phyloP scores from a whole-genome alignment of 768 basidiomycete genomes.

The Hygrophorus pudorinus region DNA sequence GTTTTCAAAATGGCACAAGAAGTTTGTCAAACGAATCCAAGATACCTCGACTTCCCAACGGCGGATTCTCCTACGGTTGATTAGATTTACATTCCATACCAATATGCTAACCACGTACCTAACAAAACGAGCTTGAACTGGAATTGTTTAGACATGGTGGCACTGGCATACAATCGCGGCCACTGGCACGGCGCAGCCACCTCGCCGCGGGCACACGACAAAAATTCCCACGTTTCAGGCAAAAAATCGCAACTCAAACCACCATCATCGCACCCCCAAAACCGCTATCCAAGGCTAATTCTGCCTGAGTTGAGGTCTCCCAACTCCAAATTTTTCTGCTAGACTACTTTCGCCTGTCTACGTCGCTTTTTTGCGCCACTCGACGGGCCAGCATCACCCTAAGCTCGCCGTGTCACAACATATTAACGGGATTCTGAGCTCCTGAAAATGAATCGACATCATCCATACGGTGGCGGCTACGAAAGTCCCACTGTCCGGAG shows the following conservation, averaged over 20 bases:
- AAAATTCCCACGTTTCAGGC: too few relatives aligned
- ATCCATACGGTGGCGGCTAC: constrained; percentile 70
- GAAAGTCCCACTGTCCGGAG: constrained; percentile 44
- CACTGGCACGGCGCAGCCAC: too few relatives aligned
- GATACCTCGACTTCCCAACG: constrained; percentile 91
- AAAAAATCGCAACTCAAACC: too few relatives aligned
- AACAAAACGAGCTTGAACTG: constrained; percentile 96
- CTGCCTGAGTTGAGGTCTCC: constrained; percentile 4
- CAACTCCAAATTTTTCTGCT: constrained; percentile 9
- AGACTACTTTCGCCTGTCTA: constrained; percentile 16
- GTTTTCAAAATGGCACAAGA: not conserved
- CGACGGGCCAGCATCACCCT: constrained; percentile 32
- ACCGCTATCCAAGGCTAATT: too few relatives aligned
- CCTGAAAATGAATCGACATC: constrained; percentile 74
- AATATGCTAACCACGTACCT: constrained; percentile 40
- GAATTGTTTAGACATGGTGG: constrained; percentile 80
- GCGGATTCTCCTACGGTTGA: constrained; percentile 78
- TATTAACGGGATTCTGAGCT: constrained; percentile 11
- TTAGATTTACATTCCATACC: not conserved
- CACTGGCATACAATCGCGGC: constrained; percentile 4
- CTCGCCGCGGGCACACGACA: too few relatives aligned
- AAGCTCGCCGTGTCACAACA: constrained; percentile 12
- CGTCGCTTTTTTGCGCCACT: constrained; percentile 12
- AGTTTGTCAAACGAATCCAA: not conserved
- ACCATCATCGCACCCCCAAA: too few relatives aligned